phyloP scores from a whole-genome alignment of 1,284 basidiomycete genomes.

The Termitomyces sp. region DNA sequence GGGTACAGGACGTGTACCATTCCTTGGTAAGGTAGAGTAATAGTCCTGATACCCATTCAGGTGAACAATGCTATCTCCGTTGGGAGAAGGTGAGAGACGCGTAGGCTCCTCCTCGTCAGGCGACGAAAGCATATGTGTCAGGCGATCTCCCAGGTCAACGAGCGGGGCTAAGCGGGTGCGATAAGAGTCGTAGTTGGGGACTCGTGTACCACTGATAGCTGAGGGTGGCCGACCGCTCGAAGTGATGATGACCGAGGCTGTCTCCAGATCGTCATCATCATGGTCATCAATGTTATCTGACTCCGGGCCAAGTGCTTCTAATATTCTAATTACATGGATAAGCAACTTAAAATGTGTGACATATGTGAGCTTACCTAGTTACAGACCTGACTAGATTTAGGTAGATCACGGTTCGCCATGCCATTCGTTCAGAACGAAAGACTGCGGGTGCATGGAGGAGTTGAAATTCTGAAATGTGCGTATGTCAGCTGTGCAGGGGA shows the following conservation, averaged over 20 bases:
- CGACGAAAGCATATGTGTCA: conserved; percentile 58
- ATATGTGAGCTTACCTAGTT: conserved; percentile 44
- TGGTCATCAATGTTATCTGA: conserved; percentile 51
- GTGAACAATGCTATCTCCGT: conserved; percentile 22
- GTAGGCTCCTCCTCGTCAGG: conserved; percentile 59
- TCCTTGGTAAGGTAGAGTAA: conserved; percentile 14
- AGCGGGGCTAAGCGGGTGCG: conserved; percentile 57
- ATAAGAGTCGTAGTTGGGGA: conserved; percentile 59
- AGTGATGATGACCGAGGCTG: conserved; percentile 44
- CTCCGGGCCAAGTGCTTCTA: conserved; percentile 71
- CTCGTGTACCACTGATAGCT: conserved; percentile 39
- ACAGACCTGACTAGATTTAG: conserved; percentile 78
- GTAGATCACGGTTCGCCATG: conserved; percentile 82
- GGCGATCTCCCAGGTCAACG: conserved; percentile 57
- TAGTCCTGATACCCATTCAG: conserved; percentile 19
- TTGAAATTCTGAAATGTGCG: conserved; percentile 62
- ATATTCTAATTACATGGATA: conserved; percentile 43
- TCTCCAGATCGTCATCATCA: conserved; percentile 43
- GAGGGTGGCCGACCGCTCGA: conserved; percentile 40
- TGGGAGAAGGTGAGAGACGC: conserved; percentile 31
- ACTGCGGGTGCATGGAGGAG: conserved; percentile 67
- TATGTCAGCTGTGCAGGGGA: conserved; percentile 10
- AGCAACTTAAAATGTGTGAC: not conserved
- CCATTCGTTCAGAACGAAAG: conserved; percentile 71
- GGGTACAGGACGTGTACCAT: conserved; percentile 36